Evolutionary conservation across 1,284 basidiomycete genomes (phyloP).

Genomic region (Malassezia sp.): DNA sequence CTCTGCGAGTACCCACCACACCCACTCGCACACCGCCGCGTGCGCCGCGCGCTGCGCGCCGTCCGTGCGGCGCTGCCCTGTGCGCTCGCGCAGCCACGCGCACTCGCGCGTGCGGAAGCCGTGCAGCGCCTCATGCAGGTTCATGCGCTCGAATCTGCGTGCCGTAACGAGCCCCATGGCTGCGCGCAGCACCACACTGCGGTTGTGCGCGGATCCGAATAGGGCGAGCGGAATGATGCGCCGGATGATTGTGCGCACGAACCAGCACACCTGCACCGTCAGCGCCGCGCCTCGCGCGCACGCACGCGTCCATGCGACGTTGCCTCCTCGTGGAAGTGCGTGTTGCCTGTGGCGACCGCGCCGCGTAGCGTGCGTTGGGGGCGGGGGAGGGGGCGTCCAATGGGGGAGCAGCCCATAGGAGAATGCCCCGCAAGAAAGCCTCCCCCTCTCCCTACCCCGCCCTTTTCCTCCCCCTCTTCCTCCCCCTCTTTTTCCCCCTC

Average conservation of each 20-base stretch:
- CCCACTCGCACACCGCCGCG: constrained; percentile 66
- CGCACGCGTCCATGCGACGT: constrained; percentile 56
- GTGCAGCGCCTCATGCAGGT: constrained; percentile 69
- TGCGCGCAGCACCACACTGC: constrained; percentile 55
- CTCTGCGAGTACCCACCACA: constrained; percentile 85
- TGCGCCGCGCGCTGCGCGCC: constrained; percentile 63
- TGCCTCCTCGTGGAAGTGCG: constrained; percentile 65
- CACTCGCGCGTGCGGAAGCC: constrained; percentile 64
- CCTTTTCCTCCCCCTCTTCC: too few relatives aligned
- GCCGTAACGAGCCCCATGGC: constrained; percentile 61
- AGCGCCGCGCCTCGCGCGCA: too few relatives aligned
- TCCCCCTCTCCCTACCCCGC: too few relatives aligned
- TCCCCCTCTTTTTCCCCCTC: too few relatives aligned
- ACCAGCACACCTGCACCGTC: too few relatives aligned
- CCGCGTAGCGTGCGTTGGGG: constrained; percentile 43
- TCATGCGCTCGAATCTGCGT: constrained; percentile 68
- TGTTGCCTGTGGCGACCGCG: constrained; percentile 54
- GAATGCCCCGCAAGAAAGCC: too few relatives aligned
- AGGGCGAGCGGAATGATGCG: constrained; percentile 63
- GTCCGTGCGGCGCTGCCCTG: constrained; percentile 55
- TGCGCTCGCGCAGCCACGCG: constrained; percentile 60
- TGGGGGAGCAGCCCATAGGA: too few relatives aligned
- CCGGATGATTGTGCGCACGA: constrained; percentile 53
- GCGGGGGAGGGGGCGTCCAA: constrained; percentile 33
- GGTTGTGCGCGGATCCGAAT: constrained; percentile 67